These are phyloP conservation scores for Physocladia obscura DNA, from an alignment of 192 early-diverging fungal species.

Conservation along the genomic window DNA sequence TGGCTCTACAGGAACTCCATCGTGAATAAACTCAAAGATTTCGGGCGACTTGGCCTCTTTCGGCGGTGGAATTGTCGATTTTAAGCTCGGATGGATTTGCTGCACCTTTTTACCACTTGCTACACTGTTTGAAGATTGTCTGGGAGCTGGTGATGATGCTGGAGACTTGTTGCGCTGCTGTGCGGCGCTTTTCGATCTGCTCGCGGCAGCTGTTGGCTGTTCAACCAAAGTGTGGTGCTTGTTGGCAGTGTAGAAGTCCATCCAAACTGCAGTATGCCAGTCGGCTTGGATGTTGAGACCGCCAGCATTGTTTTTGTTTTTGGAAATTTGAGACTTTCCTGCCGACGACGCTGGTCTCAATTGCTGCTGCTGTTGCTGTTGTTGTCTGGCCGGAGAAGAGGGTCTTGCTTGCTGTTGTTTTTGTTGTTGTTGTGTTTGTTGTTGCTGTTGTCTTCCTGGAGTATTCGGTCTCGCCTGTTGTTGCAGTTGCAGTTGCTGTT, in stretches of 20 bases:
- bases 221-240: not conserved
- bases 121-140: not conserved
- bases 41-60: slow-evolving; percentile 12
- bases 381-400: not conserved
- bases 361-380: not conserved
- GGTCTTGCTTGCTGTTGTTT: not conserved
- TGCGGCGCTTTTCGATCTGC: too few relatives aligned
- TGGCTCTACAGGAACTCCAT: not conserved
- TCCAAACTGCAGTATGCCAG: slow-evolving; percentile 15
- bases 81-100: slow-evolving; percentile 9
- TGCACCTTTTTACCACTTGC: not conserved
- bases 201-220: not conserved
- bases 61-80: slow-evolving; percentile 6
- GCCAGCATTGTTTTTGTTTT: not conserved
- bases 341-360: not conserved
- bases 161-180: not conserved
- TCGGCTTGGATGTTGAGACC: not conserved
- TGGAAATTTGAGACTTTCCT: not conserved
- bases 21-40: slow-evolving; percentile 9
- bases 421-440: not conserved
- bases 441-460: not conserved
- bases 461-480: too few relatives aligned
- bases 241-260: slow-evolving; percentile 22
- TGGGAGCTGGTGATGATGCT: not conserved
- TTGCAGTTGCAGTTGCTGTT: not conserved